phyloP scores from a whole-genome alignment of 108 stramenopile species.

The Nitzschia inconspicua region DNA sequence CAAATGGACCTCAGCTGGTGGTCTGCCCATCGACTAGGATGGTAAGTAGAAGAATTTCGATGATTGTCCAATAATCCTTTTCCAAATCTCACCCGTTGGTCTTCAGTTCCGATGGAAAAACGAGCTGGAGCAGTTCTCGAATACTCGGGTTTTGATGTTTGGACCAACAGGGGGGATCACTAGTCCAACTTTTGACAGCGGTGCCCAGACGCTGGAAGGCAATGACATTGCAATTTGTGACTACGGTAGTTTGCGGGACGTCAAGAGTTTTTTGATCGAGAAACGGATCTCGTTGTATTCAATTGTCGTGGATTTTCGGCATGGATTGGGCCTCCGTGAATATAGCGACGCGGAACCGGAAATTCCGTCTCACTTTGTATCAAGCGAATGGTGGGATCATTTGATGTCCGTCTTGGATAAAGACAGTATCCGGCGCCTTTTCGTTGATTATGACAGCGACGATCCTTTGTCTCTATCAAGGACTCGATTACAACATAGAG shows the following conservation, averaged over 20 bases:
- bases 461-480: constrained; percentile 8
- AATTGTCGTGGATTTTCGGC: constrained; percentile 36
- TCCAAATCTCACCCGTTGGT: not conserved
- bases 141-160: constrained; percentile 27
- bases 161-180: constrained; percentile 21
- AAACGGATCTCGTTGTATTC: constrained; percentile 6
- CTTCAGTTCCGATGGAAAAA: constrained; percentile 61
- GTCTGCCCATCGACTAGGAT: constrained; percentile 51
- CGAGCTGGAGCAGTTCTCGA: constrained; percentile 49
- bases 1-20: constrained; percentile 52
- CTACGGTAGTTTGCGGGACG: constrained; percentile 26
- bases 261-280: constrained; percentile 11
- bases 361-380: constrained; percentile 12
- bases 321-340: constrained; percentile 12
- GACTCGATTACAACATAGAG: constrained; percentile 7
- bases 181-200: not conserved
- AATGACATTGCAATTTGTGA: constrained; percentile 62
- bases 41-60: constrained; percentile 52
- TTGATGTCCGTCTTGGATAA: constrained; percentile 1
- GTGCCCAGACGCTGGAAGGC: not conserved
- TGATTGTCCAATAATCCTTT: not conserved
- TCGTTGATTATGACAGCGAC: constrained; percentile 23
- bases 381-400: constrained; percentile 35
- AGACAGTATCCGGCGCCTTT: constrained; percentile 1
- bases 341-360: constrained; percentile 1